These are phyloP conservation scores for Triticum urartu DNA, from an alignment of 176 grass and related monocot genomes.

Conservation along the genomic window DNA sequence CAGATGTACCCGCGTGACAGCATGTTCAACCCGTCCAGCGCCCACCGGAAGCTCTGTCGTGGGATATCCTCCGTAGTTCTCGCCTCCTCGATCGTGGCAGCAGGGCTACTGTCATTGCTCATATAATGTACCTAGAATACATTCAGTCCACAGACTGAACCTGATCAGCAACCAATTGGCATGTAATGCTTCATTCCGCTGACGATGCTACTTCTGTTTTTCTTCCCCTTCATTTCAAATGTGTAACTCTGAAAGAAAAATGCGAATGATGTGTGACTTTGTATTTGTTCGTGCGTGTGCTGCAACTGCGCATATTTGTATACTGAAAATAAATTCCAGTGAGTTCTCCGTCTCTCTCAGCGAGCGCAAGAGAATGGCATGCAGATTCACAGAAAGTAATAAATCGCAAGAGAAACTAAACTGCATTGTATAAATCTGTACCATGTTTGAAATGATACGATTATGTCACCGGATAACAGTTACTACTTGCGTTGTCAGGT, in stretches of 20 bases:
- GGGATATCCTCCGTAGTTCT: neutral
- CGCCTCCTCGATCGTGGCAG: neutral
- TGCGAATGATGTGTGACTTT: too few species aligned
- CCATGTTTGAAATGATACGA: neutral
- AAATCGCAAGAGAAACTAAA: neutral
- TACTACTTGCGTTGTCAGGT: neutral
- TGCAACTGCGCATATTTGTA: neutral
- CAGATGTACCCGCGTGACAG: constrained; percentile 44
- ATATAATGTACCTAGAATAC: neutral
- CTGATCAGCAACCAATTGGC: neutral
- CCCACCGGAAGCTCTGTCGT: neutral
- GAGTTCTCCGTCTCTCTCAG: neutral
- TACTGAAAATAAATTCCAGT: neutral
- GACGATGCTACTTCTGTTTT: neutral
- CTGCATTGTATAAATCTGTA: neutral
- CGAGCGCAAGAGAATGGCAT: neutral
- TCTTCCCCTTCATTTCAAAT: neutral
- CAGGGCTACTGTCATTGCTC: neutral
- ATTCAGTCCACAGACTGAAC: neutral
- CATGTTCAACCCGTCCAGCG: constrained; percentile 24
- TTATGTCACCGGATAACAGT: neutral
- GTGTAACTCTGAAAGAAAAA: neutral
- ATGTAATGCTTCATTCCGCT: neutral
- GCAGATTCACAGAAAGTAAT: neutral
- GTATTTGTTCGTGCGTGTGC: neutral